Base-by-base conservation (phyloP, 2,329 filamentous ascomycete species). In the Dothidotthia symphoricarpi region DNA sequence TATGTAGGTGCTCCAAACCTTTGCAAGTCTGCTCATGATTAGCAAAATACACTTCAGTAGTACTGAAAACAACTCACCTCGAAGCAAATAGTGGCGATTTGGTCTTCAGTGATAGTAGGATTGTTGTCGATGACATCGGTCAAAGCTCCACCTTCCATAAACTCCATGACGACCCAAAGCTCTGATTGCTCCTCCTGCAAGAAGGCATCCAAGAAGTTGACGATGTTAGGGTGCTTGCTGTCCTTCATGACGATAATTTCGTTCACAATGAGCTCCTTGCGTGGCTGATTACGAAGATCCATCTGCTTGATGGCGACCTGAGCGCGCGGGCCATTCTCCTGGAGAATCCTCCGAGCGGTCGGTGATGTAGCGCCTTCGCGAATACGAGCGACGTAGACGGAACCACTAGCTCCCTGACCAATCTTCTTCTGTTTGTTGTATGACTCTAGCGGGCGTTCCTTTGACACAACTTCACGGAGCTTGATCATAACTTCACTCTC, bases 191-290 rank as follows among this genome's bases (percentile, higher is more conserved):
- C 91, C 67, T 96, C 95, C 60, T 93, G 87, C 62, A 98, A 73
- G 75, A 97, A 98, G 3, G 91, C 90, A 57, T 98, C 93, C 24
- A 98, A 74, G 72, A 95, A 98, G 71, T 98, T 98, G 69, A 98
- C 93, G 74, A 98, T 98, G 69, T 98, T 98, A 45, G 86, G 84
- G 68, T 98, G 93, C 65, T 90, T 87, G 75, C 88, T 95, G 72
- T 98, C 93, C 74, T 97, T 96, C 93, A 98, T 98, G 43, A 98
- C 93, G 73, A 98, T 94, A 62, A 98, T 98, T 64, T 98, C 93
- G 68, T 98, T 98, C 36, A 98, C 93, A 61, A 98, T 98, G 60
- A 98, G 74, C 70, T 98, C 93, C 75, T 98, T 98, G 42, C 93
- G 80, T 31, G 93, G 93, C 69, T 98, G 93, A 63, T 95, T 93